These are phyloP conservation scores for Phylloboletellus chloephorus DNA, from an alignment of 1,284 basidiomycete species.

Conservation along the genomic window DNA sequence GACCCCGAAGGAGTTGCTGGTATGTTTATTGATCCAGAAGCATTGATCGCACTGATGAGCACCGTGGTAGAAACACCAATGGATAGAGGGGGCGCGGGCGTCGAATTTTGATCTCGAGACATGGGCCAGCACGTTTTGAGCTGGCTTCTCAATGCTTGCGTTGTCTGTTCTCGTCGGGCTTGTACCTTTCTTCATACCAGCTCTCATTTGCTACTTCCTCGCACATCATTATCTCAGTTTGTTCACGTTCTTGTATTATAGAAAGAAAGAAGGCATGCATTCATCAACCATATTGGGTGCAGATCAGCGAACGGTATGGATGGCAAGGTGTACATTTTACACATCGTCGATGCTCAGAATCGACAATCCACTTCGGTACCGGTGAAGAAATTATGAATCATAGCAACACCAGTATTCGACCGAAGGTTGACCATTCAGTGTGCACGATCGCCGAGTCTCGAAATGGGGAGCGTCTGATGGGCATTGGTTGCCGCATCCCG, in stretches of 20 bases:
- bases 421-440: conserved; percentile 2
- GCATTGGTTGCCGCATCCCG: conserved; percentile 14
- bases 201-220: conserved; percentile 25
- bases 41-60: conserved; percentile 6
- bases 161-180: conserved; percentile 10
- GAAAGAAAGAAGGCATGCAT: conserved; percentile 16
- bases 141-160: conserved; percentile 17
- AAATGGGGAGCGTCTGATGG: conserved; percentile 9
- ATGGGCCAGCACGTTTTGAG: conserved; percentile 59
- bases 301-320: conserved; percentile 3
- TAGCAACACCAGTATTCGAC: conserved; percentile 23
- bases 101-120: conserved; percentile 54
- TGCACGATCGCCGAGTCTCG: conserved; percentile 14
- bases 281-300: conserved; percentile 9
- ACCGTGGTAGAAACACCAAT: conserved; percentile 47
- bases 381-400: background rate
- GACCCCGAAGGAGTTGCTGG: conserved; percentile 80
- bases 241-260: conserved; percentile 31
- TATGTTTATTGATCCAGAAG: conserved; percentile 33
- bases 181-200: conserved; percentile 20
- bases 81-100: conserved; percentile 48
- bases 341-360: background rate
- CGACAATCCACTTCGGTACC: background rate
- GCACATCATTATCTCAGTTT: conserved; percentile 30
- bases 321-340: background rate